These are phyloP conservation scores for Glaciozyma martinii DNA, from an alignment of 768 basidiomycete species.

Conservation along the genomic window DNA sequence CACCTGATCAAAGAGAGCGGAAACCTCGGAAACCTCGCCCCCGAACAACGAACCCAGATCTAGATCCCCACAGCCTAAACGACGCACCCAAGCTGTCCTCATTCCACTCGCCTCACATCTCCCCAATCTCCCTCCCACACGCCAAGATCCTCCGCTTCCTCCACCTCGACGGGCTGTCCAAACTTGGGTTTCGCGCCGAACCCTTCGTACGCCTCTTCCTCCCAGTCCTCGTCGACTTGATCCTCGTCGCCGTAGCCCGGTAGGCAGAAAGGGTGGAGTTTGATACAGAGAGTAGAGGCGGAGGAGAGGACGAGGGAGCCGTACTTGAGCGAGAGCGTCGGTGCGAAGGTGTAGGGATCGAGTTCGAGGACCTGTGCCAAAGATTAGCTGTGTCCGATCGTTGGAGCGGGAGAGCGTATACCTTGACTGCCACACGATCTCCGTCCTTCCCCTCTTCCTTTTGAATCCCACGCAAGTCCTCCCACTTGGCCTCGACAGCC, in stretches of 20 bases:
- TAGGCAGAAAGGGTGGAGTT: conserved; percentile 25
- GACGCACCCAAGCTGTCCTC: not conserved
- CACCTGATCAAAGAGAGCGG: too few species aligned
- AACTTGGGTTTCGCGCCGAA: not conserved
- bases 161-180: not conserved
- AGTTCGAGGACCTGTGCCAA: conserved; percentile 29
- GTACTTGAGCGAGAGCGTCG: conserved; percentile 27
- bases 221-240: not conserved
- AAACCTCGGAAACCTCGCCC: too few species aligned
- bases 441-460: not conserved
- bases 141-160: not conserved
- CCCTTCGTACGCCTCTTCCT: not conserved
- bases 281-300: conserved; percentile 15
- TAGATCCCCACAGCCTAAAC: too few species aligned
- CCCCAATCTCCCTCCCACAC: conserved; percentile 5
- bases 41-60: too few species aligned
- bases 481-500: conserved; percentile 2
- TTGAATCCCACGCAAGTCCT: not conserved
- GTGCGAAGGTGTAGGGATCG: conserved; percentile 22
- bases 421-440: conserved; percentile 21
- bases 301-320: conserved; percentile 15
- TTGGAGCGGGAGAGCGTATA: not conserved
- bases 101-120: not conserved
- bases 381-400: not conserved
- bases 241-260: not conserved